Percentiles rank a stretch among this genome's conserved stretches.
Conservation (phyloP, 1,284 basidiomycete species). For the Ustilago cynodontis region DNA sequence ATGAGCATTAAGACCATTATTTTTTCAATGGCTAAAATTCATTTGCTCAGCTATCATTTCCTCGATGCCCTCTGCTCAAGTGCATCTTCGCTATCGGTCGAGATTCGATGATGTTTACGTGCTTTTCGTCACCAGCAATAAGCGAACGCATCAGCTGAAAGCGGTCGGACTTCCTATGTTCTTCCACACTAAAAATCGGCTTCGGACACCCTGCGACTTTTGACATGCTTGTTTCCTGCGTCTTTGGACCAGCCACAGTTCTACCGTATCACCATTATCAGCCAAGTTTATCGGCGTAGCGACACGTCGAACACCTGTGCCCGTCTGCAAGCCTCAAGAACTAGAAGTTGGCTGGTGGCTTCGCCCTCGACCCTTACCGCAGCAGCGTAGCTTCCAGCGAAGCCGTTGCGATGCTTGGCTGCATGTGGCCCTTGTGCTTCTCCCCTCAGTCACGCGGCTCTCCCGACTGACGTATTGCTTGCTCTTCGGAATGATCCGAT, state of each 20-base stretch:
- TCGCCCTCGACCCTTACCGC: slow-evolving; percentile 1
- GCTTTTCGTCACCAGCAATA: slow-evolving; percentile 6
- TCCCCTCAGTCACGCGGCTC: neutral
- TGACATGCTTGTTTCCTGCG: slow-evolving; percentile 3
- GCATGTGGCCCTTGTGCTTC: neutral
- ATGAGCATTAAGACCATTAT: neutral
- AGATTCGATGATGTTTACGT: slow-evolving; percentile 36
- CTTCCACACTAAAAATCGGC: neutral
- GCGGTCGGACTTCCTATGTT: neutral
- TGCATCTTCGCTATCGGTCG: slow-evolving; percentile 4
- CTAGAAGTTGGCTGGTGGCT: slow-evolving; percentile 6
- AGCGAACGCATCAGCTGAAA: slow-evolving; percentile 37
- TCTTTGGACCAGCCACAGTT: neutral
- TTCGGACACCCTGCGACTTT: slow-evolving; percentile 2
- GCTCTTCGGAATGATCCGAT: neutral
- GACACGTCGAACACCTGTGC: neutral
- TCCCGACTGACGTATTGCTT: neutral
- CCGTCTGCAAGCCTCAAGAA: neutral
- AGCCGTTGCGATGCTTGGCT: neutral
- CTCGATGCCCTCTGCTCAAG: slow-evolving; percentile 3
- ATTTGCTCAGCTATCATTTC: slow-evolving; percentile 3
- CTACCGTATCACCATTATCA: neutral
- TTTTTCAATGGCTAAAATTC: neutral
- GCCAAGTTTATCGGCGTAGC: neutral
- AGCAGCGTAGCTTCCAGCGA: slow-evolving; percentile 1